A percentile compares a stretch with the other conserved stretches of the same genome.
phyloP scores from a whole-genome alignment of 495 filamentous ascomycete genomes.

The Penicillium crystallinum region DNA sequence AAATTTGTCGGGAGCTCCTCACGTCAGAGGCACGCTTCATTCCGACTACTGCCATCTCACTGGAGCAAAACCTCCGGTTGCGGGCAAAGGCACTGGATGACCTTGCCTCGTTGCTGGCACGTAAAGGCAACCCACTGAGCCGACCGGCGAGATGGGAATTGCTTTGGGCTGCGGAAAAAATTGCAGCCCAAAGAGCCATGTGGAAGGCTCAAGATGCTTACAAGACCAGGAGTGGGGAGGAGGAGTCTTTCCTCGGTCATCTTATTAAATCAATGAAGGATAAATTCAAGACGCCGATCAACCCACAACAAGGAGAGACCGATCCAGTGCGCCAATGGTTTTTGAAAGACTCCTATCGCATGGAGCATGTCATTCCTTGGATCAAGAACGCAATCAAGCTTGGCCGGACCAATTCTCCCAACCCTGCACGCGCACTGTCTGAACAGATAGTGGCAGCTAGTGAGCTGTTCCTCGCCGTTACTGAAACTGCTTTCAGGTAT shows the following conservation, averaged over 20 bases:
- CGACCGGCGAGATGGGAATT: constrained; percentile 67
- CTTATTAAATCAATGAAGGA: constrained; percentile 66
- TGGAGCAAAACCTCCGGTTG: constrained; percentile 72
- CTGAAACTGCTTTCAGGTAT: constrained; percentile 71
- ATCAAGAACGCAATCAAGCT: constrained; percentile 66
- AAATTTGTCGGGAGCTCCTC: constrained; percentile 77
- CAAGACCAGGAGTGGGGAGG: constrained; percentile 37
- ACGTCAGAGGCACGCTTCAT: constrained; percentile 69
- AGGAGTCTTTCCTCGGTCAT: constrained; percentile 57
- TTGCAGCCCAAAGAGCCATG: constrained; percentile 73
- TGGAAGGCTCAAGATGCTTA: constrained; percentile 71
- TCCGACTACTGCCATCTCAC: constrained; percentile 60
- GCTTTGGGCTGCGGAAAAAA: constrained; percentile 85
- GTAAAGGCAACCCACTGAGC: constrained; percentile 52
- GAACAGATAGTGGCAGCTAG: constrained; percentile 71
- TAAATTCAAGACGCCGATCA: constrained; percentile 54
- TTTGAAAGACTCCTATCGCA: constrained; percentile 63
- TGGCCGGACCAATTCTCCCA: constrained; percentile 34
- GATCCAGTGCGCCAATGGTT: constrained; percentile 80
- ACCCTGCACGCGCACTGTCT: constrained; percentile 29
- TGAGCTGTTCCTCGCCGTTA: constrained; percentile 65
- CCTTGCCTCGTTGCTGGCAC: constrained; percentile 62
- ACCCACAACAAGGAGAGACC: constrained; percentile 54
- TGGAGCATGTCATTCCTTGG: constrained; percentile 73
- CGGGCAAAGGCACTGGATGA: constrained; percentile 64